Base-by-base conservation (phyloP, 2,329 filamentous ascomycete species). In the Phialemoniopsis sp. region DNA sequence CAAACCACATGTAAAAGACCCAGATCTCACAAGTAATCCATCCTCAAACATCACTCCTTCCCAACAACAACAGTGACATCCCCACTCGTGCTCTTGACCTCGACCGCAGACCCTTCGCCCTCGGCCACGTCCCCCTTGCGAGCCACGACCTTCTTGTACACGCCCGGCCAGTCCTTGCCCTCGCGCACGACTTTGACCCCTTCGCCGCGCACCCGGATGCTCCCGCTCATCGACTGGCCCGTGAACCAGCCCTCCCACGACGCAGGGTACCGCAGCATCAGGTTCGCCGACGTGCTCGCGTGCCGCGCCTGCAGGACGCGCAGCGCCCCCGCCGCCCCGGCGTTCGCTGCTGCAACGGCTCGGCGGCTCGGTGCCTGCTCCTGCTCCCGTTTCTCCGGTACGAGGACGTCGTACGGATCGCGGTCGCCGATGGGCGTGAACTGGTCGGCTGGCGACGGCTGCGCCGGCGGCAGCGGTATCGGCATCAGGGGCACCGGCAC, bases 161-260 rank as follows among this genome's bases (percentile, higher is more conserved):
- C 46, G 2, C 60, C 57, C 4, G 57, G 56, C 52, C 58, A 59
- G 3, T 57, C 54, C 2, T 49, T 44, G 4, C 52, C 44, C n/a
- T 43, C 43, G 37, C 51, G 58, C 13, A 63, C 53, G 4, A 73
- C 47, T 37, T 56, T 45, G 12, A 78, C 59, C 13, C 60, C 72
- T 31, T 66, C 58, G 13, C 75, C 75, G 15, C 37, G 44, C 8
- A 68, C 55, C 3, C 42, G 38, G 21, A 76, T 54, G 9, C 40
- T 46, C 3, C 72, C 72, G 17, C 63, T 63, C 13, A 68, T 54
- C 14, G 63, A 62, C 42, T 60, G 40, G 12, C 67, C 62, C 9
- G 44, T 44, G 28, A 77, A 53, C 15, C 47, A 46, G 13, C 76
- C 76, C 45, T 69, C 66, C 76, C 75, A 79, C 3, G 63, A 57